These are phyloP conservation scores for Epichloe coenophiala DNA, from an alignment of 2,329 filamentous ascomycete species.

Conservation along the genomic window DNA sequence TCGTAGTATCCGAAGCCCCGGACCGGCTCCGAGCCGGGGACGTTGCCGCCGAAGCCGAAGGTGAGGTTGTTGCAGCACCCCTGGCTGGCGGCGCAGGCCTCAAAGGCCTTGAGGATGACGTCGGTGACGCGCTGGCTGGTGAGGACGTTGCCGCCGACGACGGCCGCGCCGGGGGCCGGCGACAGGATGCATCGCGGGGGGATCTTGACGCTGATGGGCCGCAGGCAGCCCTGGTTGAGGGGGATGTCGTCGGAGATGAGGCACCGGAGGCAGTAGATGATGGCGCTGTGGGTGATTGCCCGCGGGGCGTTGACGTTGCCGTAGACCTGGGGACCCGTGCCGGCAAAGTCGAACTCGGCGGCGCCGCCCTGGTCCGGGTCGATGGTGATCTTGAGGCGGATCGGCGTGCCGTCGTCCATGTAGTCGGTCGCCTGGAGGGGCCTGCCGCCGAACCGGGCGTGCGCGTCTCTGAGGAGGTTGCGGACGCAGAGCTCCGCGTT, in stretches of 20 bases:
- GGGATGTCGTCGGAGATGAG: conserved; percentile 73
- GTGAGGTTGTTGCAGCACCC: conserved; percentile 77
- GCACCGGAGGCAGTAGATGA: conserved; percentile 73
- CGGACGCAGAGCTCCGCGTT: conserved; percentile 67
- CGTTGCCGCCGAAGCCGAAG: conserved; percentile 53
- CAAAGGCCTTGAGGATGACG: conserved; percentile 53
- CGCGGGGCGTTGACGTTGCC: conserved; percentile 71
- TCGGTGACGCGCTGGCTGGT: conserved; percentile 31
- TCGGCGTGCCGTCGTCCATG: conserved; percentile 77
- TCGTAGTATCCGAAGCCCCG: conserved; percentile 41
- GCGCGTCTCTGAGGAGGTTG: conserved; percentile 56
- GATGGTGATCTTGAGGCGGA: conserved; percentile 61
- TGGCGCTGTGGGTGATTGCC: conserved; percentile 73
- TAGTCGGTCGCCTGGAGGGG: conserved; percentile 60
- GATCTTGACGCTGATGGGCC: conserved; percentile 61
- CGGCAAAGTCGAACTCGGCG: conserved; percentile 67
- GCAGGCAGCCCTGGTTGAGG: conserved; percentile 69
- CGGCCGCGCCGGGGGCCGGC: conserved; percentile 65
- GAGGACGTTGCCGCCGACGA: conserved; percentile 67
- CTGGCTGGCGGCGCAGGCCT: conserved; percentile 65
- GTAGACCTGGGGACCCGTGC: conserved; percentile 69
- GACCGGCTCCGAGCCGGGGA: conserved; percentile 22
- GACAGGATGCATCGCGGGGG: conserved; percentile 61
- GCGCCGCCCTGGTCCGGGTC: conserved; percentile 63
- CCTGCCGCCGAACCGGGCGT: conserved; percentile 55